Evolutionary conservation across 208 protist genomes (phyloP).

Genomic region (Crithidia acanthocephali): DNA sequence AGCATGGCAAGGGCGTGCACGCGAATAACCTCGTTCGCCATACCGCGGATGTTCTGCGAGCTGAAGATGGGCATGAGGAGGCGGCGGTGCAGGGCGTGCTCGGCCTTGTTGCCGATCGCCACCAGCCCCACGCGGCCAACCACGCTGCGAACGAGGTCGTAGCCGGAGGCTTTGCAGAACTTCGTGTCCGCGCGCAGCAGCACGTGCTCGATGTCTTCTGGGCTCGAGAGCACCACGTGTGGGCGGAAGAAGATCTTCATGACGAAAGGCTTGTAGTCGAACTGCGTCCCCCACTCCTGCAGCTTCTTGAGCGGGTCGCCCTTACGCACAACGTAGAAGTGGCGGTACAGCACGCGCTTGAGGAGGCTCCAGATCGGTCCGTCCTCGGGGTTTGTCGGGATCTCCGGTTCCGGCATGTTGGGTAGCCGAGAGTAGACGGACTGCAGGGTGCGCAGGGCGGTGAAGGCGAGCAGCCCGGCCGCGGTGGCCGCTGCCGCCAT

Average conservation of each 20-base stretch:
- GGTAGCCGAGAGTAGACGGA: conserved; percentile 33
- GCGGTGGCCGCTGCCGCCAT: conserved; percentile 2
- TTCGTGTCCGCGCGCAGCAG: conserved; percentile 44
- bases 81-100: conserved; percentile 48
- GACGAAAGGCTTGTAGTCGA: conserved; percentile 54
- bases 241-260: conserved; percentile 61
- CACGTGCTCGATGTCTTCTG: conserved; percentile 53
- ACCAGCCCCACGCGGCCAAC: conserved; percentile 59
- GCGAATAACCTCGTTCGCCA: conserved; percentile 53
- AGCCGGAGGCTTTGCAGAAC: conserved; percentile 50
- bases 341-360: conserved; percentile 53
- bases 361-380: conserved; percentile 39
- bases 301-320: conserved; percentile 49
- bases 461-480: conserved; percentile 23
- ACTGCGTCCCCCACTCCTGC: conserved; percentile 43
- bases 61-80: conserved; percentile 48
- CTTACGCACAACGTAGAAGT: conserved; percentile 60
- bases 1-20: conserved; percentile 49
- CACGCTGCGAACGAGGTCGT: conserved; percentile 57
- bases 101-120: conserved; percentile 44
- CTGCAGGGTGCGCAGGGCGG: conserved; percentile 27
- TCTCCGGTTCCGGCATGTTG: conserved; percentile 44
- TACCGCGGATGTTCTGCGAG: conserved; percentile 43
- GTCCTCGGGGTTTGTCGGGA: conserved; percentile 43
- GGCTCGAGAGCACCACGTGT: conserved; percentile 57